Evolutionary conservation across 2,329 filamentous ascomycete genomes (phyloP), one percentile per base, ranked within the genome.

Genomic region (Clarireedia monteithiana): DNA sequence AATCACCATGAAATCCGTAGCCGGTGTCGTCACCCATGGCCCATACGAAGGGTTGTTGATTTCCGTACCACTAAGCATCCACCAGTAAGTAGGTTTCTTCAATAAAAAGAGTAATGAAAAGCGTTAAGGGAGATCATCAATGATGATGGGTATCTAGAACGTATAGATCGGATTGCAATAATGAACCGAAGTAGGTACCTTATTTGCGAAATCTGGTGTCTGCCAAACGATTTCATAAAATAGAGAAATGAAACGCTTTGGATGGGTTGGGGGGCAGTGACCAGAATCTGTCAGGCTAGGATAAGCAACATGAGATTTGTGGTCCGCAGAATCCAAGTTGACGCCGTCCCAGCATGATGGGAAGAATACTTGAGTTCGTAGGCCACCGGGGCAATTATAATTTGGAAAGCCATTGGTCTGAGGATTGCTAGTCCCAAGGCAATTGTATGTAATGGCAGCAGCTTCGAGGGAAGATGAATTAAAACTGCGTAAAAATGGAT

Each of bases 291-390:
- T 62, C 2, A 61, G 67, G 48, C 64, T 67, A 4, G 79, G 80
- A 59, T 81, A 83, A 1, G 73, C 71, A 66, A 84, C 74, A 62
- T 84, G 82, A 50, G 70, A 78, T 62, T 75, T 77, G 67, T 84
- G 80, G 66, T 83, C 73, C 1, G 71, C 48, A 6, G 74, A 74
- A 64, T 84, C 80, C 23, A 81, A 63, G 59, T 82, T 76, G 46
- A 72, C 70, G 36, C 83, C 83, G 58, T 86, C 75, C 83, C 83
- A 85, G 72, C 83, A 85, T 4, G 76, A 76, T 1, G 80, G 81
- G 66, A 84, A 83, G 64, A 76, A 77, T 20, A 83, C 71, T 62
- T 83, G 77, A 14, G 76, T 72, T 40, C 80, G 75, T 20, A 77
- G 71, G 44, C 80, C 74, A 38, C 74, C 67, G 6, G 75, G 73